These are phyloP conservation scores for Hymenoscyphus occultus DNA, from an alignment of 2,329 filamentous ascomycete species.

Conservation along the genomic window DNA sequence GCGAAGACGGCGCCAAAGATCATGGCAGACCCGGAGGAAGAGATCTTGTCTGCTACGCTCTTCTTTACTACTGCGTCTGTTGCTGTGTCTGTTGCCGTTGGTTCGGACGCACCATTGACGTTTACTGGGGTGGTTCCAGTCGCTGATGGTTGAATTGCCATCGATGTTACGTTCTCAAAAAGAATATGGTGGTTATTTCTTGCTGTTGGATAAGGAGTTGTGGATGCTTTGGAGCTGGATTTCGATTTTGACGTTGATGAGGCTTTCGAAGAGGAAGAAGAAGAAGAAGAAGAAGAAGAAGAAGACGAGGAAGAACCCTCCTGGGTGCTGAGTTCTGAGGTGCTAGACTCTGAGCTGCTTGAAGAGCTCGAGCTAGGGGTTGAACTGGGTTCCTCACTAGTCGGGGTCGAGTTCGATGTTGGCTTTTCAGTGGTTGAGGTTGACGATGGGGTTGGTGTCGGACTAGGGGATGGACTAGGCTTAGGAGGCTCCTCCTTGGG, in stretches of 20 bases:
- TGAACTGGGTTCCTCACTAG: conserved; percentile 19
- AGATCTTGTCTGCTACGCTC: conserved; percentile 19
- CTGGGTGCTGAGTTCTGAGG: conserved; percentile 11
- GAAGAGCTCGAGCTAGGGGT: conserved; percentile 16
- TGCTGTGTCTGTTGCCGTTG: conserved; percentile 14
- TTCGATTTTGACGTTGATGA: conserved; percentile 18
- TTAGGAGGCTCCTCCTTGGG: conserved; percentile 10
- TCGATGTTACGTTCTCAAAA: conserved; percentile 27
- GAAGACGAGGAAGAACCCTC: conserved; percentile 14
- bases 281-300: conserved; percentile 15
- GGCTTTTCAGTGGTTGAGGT: conserved; percentile 12
- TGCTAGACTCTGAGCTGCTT: conserved; percentile 16
- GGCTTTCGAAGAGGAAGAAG: background rate
- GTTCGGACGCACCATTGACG: background rate
- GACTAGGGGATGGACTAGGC: conserved; percentile 25
- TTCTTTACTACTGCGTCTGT: conserved; percentile 15
- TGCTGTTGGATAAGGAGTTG: conserved; percentile 12
- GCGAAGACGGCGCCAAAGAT: conserved; percentile 23
- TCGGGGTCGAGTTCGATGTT: conserved; percentile 16
- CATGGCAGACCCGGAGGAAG: conserved; percentile 23
- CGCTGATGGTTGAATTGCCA: conserved; percentile 1
- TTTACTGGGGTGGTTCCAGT: conserved; percentile 13
- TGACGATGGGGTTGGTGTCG: conserved; percentile 27
- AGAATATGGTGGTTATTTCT: conserved; percentile 28
- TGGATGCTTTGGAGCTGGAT: conserved; percentile 4